Evolutionary conservation across 306 rosid species (phyloP), one percentile per base, ranked within the genome.

Genomic region (Betula pendula): DNA sequence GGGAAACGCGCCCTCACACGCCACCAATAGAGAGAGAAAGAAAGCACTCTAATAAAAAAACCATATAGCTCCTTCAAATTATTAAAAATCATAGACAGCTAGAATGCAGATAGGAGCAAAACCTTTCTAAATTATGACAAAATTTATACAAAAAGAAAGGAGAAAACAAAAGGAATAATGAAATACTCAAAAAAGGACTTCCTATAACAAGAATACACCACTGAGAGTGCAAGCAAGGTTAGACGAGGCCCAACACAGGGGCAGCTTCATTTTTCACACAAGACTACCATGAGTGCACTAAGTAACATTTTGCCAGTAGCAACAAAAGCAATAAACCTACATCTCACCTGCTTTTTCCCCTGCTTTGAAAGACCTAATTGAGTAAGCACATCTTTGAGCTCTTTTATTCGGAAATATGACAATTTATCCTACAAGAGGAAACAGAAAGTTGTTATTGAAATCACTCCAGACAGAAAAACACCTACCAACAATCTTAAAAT

Each of bases 281-380:
- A n/a, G 5, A 38, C 15, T 40, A 53, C 42, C 31, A 65, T 67
- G 19, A 27, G 58, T 69, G 27, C 42, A 74, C 68, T 71, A 19
- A 50, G 35, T 50, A 70, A 74, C 22, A 63, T 62, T 63, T 31
- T 31, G 59, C 72, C 68, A 20, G 15, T 59, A 63, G 70, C 75
- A 20, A 81, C 52, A 55, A 77, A 63, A 79, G 50, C 13, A 68
- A 55, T 70, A 75, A 56, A 55, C 75, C 70, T 69, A 77, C 71
- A 70, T 56, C 86, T 85, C 79, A 92, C 99, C 99, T 92, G 99
- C 84, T 95, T 95, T 86, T 91, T 95, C 81, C 99, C 99, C 82
- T 95, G 99, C 88, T 95, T 95, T 43, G 99, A 92, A 68, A 91
- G 92, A 70, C 97, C 92, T 77, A 95, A 84, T 69, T 95, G 89